A percentile compares a stretch with the other conserved stretches of the same genome.
These are phyloP conservation scores for Diplotaxis tenuifolia DNA, from an alignment of 345 rosid genomes.

Conservation along the genomic window DNA sequence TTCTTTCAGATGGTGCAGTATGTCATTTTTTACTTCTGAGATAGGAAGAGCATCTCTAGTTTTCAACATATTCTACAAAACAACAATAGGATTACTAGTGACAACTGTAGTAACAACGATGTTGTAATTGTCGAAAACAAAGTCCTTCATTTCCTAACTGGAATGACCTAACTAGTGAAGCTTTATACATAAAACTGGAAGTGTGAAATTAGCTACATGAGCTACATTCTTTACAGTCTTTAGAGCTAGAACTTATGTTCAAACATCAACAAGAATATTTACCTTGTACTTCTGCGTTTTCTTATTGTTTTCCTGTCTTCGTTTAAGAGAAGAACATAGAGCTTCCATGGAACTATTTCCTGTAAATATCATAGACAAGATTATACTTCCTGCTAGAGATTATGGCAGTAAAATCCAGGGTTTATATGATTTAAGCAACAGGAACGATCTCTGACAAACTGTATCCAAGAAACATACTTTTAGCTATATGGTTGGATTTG, in stretches of 20 bases:
- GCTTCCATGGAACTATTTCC: slow-evolving; percentile 41
- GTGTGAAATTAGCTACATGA: neutral
- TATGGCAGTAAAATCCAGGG: neutral
- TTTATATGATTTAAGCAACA: neutral
- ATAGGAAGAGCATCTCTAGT: slow-evolving; percentile 73
- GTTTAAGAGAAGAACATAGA: slow-evolving; percentile 57
- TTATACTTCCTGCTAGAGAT: slow-evolving; percentile 4
- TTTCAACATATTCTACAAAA: slow-evolving; percentile 56
- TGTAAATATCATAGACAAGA: slow-evolving; percentile 27
- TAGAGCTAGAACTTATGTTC: neutral
- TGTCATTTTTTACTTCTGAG: slow-evolving; percentile 59
- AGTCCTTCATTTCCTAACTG: neutral
- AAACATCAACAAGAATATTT: slow-evolving; percentile 14
- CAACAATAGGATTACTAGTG: neutral
- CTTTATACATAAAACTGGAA: no score
- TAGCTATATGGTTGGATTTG: slow-evolving; percentile 34
- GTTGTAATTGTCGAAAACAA: neutral
- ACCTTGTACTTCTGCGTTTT: slow-evolving; percentile 66
- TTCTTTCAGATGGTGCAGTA: slow-evolving; percentile 65
- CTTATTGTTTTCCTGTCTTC: slow-evolving; percentile 53
- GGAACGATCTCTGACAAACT: neutral
- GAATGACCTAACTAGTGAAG: neutral
- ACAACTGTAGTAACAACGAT: neutral
- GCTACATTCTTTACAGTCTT: no score
- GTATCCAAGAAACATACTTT: slow-evolving; percentile 43